Evolutionary conservation across 345 rosid genomes (phyloP).

Genomic region (Eucalyptus victrix): DNA sequence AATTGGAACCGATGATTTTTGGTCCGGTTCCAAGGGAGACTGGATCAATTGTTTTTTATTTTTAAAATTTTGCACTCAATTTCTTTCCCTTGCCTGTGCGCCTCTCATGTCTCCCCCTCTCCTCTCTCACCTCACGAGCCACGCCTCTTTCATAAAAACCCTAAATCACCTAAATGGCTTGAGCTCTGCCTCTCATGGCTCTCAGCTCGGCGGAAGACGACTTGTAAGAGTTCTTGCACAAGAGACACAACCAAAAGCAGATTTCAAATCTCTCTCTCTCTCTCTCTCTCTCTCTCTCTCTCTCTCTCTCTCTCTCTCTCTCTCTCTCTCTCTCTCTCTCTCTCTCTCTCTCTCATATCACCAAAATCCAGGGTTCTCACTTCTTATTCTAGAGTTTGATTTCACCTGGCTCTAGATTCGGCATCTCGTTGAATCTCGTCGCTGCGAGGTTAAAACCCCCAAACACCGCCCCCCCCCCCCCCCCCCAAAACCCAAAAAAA

Average conservation of each 20-base stretch:
- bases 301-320: not conserved
- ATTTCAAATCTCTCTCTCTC: not conserved
- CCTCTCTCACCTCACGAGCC: not conserved
- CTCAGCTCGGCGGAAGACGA: too few species aligned
- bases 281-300: not conserved
- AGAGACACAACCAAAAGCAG: not conserved
- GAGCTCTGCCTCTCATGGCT: too few species aligned
- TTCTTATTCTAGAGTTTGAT: not conserved
- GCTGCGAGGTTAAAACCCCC: conserved; percentile 45
- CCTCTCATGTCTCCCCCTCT: not conserved
- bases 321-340: not conserved
- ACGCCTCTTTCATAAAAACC: not conserved
- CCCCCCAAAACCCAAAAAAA: too few species aligned
- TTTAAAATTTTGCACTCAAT: not conserved
- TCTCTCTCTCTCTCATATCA: not conserved
- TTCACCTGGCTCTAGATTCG: conserved; percentile 12
- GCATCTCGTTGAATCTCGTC: conserved; percentile 50
- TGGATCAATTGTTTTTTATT: too few species aligned
- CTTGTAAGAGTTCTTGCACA: too few species aligned
- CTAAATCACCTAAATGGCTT: too few species aligned
- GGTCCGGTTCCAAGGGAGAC: not conserved
- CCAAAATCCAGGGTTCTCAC: not conserved
- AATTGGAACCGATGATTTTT: too few species aligned
- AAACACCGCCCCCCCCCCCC: too few species aligned
- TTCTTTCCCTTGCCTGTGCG: not conserved